phyloP scores from a whole-genome alignment of 176 grass and related monocot genomes.

The Puccinellia tenuiflora region DNA sequence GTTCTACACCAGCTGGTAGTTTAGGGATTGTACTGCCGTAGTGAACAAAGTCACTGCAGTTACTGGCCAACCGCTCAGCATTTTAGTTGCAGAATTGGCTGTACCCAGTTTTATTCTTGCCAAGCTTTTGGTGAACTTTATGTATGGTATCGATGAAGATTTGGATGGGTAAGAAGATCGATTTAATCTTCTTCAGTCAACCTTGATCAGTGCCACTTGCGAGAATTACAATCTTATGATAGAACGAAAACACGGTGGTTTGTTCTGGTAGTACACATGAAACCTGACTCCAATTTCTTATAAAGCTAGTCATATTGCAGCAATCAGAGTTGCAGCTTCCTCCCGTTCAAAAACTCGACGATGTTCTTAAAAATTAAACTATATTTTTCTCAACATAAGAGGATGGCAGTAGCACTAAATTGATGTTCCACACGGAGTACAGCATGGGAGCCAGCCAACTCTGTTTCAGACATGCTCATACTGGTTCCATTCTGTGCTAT shows the following conservation, averaged over 20 bases:
- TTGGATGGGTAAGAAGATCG: neutral
- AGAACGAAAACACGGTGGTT: neutral
- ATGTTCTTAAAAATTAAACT: neutral
- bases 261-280: neutral
- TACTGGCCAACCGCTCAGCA: slow-evolving; percentile 28
- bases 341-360: neutral
- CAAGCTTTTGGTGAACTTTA: neutral
- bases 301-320: neutral
- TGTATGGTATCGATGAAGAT: neutral
- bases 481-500: neutral
- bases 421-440: neutral
- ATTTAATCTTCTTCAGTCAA: neutral
- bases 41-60: slow-evolving; percentile 17
- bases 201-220: neutral
- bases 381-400: neutral
- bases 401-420: neutral
- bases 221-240: neutral
- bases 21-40: slow-evolving; percentile 24
- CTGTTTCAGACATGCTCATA: neutral
- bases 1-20: slow-evolving; percentile 18
- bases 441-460: neutral
- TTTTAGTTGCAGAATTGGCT: slow-evolving; percentile 38
- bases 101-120: neutral
- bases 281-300: neutral
- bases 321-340: neutral